These are phyloP conservation scores for Penicillium sp. DNA, from an alignment of 2,329 filamentous ascomycete species.

Conservation along the genomic window DNA sequence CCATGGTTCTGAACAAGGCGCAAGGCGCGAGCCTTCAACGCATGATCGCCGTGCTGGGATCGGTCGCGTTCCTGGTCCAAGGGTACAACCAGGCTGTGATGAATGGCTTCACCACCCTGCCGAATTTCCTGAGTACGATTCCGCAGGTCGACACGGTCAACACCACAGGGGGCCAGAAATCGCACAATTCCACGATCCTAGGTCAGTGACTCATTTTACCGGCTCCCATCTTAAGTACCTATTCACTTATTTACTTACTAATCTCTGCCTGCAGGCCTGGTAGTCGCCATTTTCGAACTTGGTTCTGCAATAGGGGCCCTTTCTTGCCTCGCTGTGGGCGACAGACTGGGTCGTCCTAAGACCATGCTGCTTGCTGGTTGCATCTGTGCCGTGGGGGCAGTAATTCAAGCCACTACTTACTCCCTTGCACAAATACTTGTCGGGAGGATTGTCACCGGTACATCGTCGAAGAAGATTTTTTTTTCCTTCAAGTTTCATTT, in stretches of 20 bases:
- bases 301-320: conserved; percentile 45
- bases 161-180: conserved; percentile 11
- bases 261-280: conserved; percentile 1
- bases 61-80: conserved; percentile 20
- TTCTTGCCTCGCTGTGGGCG: conserved; percentile 42
- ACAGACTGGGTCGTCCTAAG: conserved; percentile 41
- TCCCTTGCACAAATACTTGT: conserved; percentile 9
- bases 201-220: conserved; percentile 4
- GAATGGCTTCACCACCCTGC: conserved; percentile 14
- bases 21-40: conserved; percentile 11
- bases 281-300: conserved; percentile 40
- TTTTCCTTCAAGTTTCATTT: too few species aligned
- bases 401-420: conserved; percentile 10
- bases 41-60: conserved; percentile 14
- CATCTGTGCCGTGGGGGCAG: conserved; percentile 1
- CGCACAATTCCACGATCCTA: conserved; percentile 17
- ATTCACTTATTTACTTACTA: background rate
- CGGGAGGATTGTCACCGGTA: conserved; percentile 13
- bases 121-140: conserved; percentile 10
- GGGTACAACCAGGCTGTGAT: conserved; percentile 23
- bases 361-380: conserved; percentile 18
- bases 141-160: conserved; percentile 18
- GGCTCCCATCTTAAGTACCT: too few species aligned
- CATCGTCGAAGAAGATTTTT: too few species aligned
- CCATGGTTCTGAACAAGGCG: conserved; percentile 6